These are phyloP conservation scores for Fulvia fulva DNA, from an alignment of 2,329 filamentous ascomycete species.

Conservation along the genomic window DNA sequence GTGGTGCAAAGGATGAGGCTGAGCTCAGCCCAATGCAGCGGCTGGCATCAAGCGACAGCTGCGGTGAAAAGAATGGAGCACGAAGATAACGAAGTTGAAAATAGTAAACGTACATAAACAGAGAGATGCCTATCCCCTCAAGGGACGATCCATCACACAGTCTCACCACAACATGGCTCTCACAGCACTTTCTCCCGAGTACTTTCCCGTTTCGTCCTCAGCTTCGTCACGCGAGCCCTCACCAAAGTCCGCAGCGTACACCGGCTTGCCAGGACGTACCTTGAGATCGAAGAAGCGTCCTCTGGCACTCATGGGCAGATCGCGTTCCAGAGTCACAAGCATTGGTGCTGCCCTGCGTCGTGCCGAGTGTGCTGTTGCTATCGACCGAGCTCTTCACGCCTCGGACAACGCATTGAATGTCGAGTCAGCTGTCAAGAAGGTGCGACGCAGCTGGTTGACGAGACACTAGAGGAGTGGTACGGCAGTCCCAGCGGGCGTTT, in stretches of 20 bases:
- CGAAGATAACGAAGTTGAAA: not conserved
- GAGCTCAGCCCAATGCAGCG: conserved; percentile 2
- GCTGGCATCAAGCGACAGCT: not conserved
- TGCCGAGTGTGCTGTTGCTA: conserved; percentile 12
- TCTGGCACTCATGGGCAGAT: conserved; percentile 6
- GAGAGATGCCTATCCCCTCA: not conserved
- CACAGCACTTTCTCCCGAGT: not conserved
- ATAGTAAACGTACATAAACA: not conserved
- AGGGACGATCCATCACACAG: not conserved
- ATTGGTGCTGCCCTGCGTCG: conserved; percentile 4
- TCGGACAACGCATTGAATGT: not conserved
- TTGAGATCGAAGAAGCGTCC: conserved; percentile 17
- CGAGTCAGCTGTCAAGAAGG: not conserved
- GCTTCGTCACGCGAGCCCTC: not conserved
- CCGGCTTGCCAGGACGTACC: conserved; percentile 1
- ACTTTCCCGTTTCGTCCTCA: not conserved
- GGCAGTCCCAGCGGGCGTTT: not conserved
- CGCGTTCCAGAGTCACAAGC: conserved; percentile 7
- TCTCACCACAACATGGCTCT: not conserved
- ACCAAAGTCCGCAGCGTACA: not conserved
- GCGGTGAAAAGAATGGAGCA: conserved; percentile 5
- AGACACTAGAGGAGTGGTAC: not conserved
- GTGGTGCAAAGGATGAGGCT: conserved; percentile 13
- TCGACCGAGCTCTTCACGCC: conserved; percentile 10
- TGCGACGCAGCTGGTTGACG: not conserved